Evolutionary conservation across 1,284 basidiomycete species (phyloP).

Genomic region (Thecaphora thlaspeos): DNA sequence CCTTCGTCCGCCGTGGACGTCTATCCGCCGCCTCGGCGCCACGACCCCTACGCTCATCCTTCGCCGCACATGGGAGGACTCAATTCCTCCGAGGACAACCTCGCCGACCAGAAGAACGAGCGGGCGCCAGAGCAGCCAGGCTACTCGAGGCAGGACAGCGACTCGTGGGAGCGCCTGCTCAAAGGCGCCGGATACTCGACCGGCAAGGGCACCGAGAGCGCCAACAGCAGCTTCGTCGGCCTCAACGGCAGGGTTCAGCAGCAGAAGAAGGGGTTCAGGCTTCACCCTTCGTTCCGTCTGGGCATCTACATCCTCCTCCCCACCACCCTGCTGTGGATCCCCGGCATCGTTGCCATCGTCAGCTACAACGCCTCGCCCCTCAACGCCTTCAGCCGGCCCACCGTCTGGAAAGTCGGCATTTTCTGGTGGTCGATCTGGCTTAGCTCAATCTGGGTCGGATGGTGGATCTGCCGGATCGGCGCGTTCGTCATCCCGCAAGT

Average conservation of each 20-base stretch:
- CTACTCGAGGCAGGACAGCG: constrained; percentile 27
- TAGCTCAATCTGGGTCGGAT: constrained; percentile 75
- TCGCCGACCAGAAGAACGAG: constrained; percentile 5
- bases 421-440: constrained; percentile 88
- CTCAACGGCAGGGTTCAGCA: constrained; percentile 13
- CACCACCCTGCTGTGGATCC: constrained; percentile 57
- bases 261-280: constrained; percentile 2
- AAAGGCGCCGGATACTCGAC: constrained; percentile 31
- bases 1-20: constrained; percentile 4
- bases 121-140: constrained; percentile 12
- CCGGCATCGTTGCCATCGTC: constrained; percentile 70
- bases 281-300: constrained; percentile 22
- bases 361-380: constrained; percentile 62
- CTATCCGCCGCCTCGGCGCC: constrained; percentile 1
- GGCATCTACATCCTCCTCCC: constrained; percentile 31
- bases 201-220: constrained; percentile 6
- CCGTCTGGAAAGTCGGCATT: constrained; percentile 65
- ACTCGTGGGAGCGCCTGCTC: constrained; percentile 35
- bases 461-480: constrained; percentile 75
- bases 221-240: constrained; percentile 33
- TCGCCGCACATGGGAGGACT: background rate
- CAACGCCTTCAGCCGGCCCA: constrained; percentile 60
- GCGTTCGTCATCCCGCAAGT: constrained; percentile 61
- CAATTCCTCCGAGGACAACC: constrained; percentile 12
- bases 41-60: constrained; percentile 15